A percentile compares a stretch with the other conserved stretches of the same genome.
Conservation (phyloP, 2,329 filamentous ascomycete species). For the Diaporthe australafricana region DNA sequence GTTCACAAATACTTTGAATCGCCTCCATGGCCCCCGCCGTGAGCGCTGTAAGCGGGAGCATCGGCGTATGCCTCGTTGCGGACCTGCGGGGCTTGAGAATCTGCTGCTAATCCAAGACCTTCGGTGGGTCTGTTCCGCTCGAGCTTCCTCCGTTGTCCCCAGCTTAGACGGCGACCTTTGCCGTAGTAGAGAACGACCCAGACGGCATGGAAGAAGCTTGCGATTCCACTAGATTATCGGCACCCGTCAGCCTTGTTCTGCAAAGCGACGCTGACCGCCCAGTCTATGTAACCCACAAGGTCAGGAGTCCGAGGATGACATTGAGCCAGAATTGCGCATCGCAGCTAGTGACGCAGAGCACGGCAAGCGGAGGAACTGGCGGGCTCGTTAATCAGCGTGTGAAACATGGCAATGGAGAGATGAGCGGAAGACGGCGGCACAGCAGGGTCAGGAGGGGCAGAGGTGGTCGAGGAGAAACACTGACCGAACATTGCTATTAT, state of each 20-base stretch:
- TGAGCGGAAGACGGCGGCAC: not conserved
- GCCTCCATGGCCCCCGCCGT: not conserved
- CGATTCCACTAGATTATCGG: not conserved
- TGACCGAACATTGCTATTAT: not conserved
- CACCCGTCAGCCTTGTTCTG: not conserved
- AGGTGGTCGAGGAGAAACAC: not conserved
- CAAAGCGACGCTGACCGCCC: not conserved
- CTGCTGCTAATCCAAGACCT: not conserved
- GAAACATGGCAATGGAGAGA: not conserved
- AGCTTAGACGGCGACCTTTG: not conserved
- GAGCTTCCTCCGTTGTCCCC: slow-evolving; percentile 1
- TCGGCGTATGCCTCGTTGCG: not conserved
- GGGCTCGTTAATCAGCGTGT: not conserved
- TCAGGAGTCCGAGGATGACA: slow-evolving; percentile 72
- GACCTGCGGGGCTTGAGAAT: not conserved
- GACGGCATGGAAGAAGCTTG: slow-evolving; percentile 7
- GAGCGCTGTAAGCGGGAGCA: not conserved
- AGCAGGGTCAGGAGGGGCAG: not conserved
- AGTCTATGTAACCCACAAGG: slow-evolving; percentile 49
- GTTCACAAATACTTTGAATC: slow-evolving; percentile 8
- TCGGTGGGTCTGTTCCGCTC: not conserved
- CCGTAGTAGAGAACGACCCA: slow-evolving; percentile 17
- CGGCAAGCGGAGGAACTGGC: slow-evolving; percentile 74
- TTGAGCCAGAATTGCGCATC: slow-evolving; percentile 74
- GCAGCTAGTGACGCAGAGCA: slow-evolving; percentile 73